Base-by-base conservation (phyloP, 495 filamentous ascomycete genomes). In the Xylaria telfairii region DNA sequence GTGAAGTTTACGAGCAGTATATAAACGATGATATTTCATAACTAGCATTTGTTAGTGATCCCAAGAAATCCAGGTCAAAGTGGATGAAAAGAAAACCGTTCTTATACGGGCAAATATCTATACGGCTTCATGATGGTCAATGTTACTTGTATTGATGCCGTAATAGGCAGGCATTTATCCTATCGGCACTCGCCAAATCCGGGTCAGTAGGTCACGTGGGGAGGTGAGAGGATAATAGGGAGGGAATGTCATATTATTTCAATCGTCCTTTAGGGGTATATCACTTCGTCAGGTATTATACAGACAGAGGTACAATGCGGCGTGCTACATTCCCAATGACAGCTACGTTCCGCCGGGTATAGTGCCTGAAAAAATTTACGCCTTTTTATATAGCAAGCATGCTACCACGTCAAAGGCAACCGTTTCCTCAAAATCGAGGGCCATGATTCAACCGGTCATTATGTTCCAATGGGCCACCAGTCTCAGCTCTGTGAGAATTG, bases 1-100 rank as follows among this genome's bases (percentile, higher is more conserved):
- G 65, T 0, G 74, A 80, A 42, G 81, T 84, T 1, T 83, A 77
- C 71, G 76, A 83, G 3, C 70, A 75, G 63, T 84, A 85, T 63
- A 71, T 83, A 41, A 76, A 77, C 44, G 83, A 80, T 28, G 75
- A 78, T 47, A 4, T 13, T 32, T 26, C 4, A 54, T 30, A n/a
- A n/a, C n/a, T n/a, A n/a, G n/a, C n/a, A n/a, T n/a, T n/a, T n/a
- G n/a, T n/a, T n/a, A n/a, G n/a, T n/a, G n/a, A n/a, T n/a, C n/a
- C n/a, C n/a, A n/a, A n/a, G n/a, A n/a, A n/a, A n/a, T n/a, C n/a
- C n/a, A n/a, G n/a, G n/a, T n/a, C n/a, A n/a, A n/a, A n/a, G n/a
- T n/a, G n/a, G n/a, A n/a, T n/a, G n/a, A n/a, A n/a, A n/a, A n/a
- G n/a, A n/a, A n/a, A n/a, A n/a, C n/a, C n/a, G n/a, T n/a, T n/a